Evolutionary conservation across 2,329 filamentous ascomycete genomes (phyloP).

Genomic region (Bipolaris sorokiniana): DNA sequence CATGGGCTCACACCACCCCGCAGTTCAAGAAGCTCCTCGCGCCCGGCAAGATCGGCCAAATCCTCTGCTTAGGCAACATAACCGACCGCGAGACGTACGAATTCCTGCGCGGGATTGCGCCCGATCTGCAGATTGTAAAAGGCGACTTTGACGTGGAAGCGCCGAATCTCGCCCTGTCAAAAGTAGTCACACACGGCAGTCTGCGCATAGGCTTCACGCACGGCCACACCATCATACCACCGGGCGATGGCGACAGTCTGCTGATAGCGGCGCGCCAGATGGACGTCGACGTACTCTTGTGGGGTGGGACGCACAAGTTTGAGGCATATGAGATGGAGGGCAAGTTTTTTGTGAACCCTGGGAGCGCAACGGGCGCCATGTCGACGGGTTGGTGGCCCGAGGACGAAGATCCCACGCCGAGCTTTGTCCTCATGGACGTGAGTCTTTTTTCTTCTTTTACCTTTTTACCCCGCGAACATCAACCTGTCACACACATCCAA

Average conservation of each 20-base stretch:
- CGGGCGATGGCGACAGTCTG: conserved; percentile 68
- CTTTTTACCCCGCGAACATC: neutral
- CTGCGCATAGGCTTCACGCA: conserved; percentile 74
- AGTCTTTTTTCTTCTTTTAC: conserved; percentile 55
- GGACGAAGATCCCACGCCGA: conserved; percentile 74
- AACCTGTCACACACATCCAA: no score
- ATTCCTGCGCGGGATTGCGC: conserved; percentile 62
- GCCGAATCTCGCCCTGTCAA: conserved; percentile 68
- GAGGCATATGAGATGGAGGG: conserved; percentile 75
- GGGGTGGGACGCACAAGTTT: conserved; percentile 73
- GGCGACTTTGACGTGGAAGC: conserved; percentile 73
- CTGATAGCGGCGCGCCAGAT: conserved; percentile 73
- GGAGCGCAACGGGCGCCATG: conserved; percentile 70
- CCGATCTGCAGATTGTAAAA: conserved; percentile 72
- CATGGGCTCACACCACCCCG: conserved; percentile 10
- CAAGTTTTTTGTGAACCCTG: conserved; percentile 74
- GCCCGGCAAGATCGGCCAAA: conserved; percentile 64
- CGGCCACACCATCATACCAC: conserved; percentile 74
- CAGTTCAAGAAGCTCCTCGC: conserved; percentile 63
- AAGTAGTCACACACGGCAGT: conserved; percentile 72
- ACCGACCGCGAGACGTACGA: conserved; percentile 64
- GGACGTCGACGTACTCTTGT: conserved; percentile 72
- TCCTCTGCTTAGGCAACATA: conserved; percentile 64
- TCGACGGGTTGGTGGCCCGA: conserved; percentile 65
- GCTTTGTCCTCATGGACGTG: conserved; percentile 98